phyloP scores from a whole-genome alignment of 2,329 filamentous ascomycete species.

The Thermoascus crustaceus region DNA sequence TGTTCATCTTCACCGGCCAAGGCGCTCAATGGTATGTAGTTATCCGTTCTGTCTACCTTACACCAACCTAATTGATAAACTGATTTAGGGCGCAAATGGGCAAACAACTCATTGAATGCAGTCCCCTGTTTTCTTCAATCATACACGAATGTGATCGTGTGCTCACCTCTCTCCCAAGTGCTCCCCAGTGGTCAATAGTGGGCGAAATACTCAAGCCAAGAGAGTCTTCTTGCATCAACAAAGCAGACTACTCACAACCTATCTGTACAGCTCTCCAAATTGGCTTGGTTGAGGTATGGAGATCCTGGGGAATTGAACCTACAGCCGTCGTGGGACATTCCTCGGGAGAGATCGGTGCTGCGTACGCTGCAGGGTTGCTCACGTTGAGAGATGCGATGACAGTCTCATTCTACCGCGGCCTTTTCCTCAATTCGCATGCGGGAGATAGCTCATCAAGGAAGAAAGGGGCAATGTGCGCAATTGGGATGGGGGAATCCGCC shows the following conservation, averaged over 20 bases:
- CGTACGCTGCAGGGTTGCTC: slow-evolving; percentile 17
- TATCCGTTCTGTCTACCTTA: background rate
- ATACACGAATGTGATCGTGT: slow-evolving; percentile 1
- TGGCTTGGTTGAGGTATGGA: slow-evolving; percentile 6
- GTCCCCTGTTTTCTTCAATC: background rate
- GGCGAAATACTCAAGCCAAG: background rate
- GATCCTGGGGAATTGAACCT: slow-evolving; percentile 5
- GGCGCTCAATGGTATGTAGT: slow-evolving; percentile 1
- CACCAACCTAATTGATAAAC: background rate
- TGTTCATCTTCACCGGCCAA: slow-evolving; percentile 2
- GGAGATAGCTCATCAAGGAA: background rate
- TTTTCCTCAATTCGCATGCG: background rate
- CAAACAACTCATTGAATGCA: background rate
- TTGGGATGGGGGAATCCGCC: slow-evolving; percentile 4
- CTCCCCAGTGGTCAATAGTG: background rate
- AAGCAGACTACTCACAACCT: slow-evolving; percentile 7
- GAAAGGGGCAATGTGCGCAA: slow-evolving; percentile 9
- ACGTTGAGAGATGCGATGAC: slow-evolving; percentile 26
- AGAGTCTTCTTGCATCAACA: background rate
- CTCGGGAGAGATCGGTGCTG: slow-evolving; percentile 13
- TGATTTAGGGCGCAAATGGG: too few relatives aligned
- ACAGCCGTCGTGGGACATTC: slow-evolving; percentile 10
- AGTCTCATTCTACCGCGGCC: slow-evolving; percentile 39
- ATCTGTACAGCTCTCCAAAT: slow-evolving; percentile 11
- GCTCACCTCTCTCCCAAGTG: background rate